These are phyloP conservation scores for Cucumis cinereus DNA, from an alignment of 306 rosid species.

Conservation along the genomic window DNA sequence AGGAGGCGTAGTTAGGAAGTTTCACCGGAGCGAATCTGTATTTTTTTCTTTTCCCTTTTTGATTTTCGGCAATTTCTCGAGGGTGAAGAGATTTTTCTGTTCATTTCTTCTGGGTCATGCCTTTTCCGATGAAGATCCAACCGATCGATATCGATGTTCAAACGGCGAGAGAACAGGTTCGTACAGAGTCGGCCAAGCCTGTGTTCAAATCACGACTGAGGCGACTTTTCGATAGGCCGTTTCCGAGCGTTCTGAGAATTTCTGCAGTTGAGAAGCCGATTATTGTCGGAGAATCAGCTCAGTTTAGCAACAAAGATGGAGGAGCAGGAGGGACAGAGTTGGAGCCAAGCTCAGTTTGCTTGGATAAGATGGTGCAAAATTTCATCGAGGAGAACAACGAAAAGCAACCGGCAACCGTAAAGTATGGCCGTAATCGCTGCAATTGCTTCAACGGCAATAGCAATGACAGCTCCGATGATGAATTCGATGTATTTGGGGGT, in stretches of 20 bases:
- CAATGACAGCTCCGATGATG: slow-evolving; percentile 89
- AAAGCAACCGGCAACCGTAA: slow-evolving; percentile 34
- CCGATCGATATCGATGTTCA: slow-evolving; percentile 61
- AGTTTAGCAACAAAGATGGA: slow-evolving; percentile 21
- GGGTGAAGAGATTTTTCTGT: background rate
- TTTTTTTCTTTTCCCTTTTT: background rate
- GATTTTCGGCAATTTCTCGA: background rate
- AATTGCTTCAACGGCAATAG: slow-evolving; percentile 78
- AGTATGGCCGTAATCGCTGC: slow-evolving; percentile 72
- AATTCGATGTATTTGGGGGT: slow-evolving; percentile 51
- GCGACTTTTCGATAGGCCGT: slow-evolving; percentile 83
- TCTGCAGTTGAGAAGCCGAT: slow-evolving; percentile 43
- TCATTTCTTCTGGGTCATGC: slow-evolving; percentile 22
- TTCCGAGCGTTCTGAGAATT: slow-evolving; percentile 42
- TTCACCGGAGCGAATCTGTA: background rate
- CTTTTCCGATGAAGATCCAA: slow-evolving; percentile 91
- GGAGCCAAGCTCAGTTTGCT: slow-evolving; percentile 74
- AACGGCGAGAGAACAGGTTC: slow-evolving; percentile 29
- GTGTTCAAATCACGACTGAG: slow-evolving; percentile 69
- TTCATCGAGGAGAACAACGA: slow-evolving; percentile 76
- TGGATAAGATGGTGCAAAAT: slow-evolving; percentile 88
- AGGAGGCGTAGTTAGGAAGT: background rate
- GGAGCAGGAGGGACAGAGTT: slow-evolving; percentile 27
- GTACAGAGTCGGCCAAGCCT: slow-evolving; percentile 55
- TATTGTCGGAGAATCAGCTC: slow-evolving; percentile 20